Percentiles rank a stretch among this genome's conserved stretches.
Conservation (phyloP, 2,329 filamentous ascomycete genomes). For the Elsinoe australis region DNA sequence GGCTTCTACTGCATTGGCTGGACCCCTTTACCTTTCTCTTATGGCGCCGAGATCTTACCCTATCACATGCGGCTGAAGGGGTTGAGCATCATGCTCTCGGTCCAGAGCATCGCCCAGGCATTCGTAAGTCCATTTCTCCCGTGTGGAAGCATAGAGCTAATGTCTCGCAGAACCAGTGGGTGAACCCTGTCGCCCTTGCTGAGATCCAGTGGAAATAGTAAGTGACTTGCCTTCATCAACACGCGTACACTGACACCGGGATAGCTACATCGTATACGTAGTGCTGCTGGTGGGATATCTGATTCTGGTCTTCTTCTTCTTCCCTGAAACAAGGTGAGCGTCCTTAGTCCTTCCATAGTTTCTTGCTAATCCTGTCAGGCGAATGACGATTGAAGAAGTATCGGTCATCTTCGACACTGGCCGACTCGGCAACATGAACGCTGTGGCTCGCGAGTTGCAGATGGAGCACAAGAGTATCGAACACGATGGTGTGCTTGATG, state of each 20-base stretch:
- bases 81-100: conserved; percentile 14
- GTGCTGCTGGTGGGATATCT: background rate
- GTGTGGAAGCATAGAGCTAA: background rate
- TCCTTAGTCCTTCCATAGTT: too few relatives aligned
- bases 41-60: conserved; percentile 27
- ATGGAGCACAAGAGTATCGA: conserved; percentile 1
- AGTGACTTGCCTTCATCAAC: too few relatives aligned
- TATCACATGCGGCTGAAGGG: conserved; percentile 22
- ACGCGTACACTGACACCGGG: too few relatives aligned
- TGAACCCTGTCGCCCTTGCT: conserved; percentile 18
- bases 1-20: conserved; percentile 33
- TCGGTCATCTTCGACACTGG: conserved; percentile 14
- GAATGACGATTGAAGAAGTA: conserved; percentile 14
- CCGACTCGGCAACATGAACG: background rate
- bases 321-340: conserved; percentile 16
- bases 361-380: too few relatives aligned
- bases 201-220: conserved; percentile 18
- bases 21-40: conserved; percentile 26
- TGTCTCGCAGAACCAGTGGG: conserved; percentile 13
- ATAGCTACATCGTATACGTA: conserved; percentile 18
- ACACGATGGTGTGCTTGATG: background rate
- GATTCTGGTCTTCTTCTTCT: conserved; percentile 11
- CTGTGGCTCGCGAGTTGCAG: background rate
- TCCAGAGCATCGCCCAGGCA: background rate
- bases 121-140: background rate